Evolutionary conservation across 176 grass and related monocot species (phyloP).

Genomic region (Zizania latifolia): DNA sequence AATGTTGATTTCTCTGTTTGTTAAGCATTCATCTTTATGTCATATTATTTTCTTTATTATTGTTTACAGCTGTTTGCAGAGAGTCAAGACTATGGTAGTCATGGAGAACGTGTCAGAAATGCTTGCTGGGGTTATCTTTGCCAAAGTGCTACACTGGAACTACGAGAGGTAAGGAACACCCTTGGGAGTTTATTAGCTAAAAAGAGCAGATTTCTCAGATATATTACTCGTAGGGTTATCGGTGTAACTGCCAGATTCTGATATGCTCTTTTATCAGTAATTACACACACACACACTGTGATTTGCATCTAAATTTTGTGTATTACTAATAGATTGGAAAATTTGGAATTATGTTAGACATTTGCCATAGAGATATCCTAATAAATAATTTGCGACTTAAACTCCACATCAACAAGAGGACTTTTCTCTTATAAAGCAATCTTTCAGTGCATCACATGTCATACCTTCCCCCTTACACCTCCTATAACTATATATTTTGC

Average conservation of each 20-base stretch:
- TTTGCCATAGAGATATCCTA: slow-evolving; percentile 8
- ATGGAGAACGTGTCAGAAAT: slow-evolving; percentile 89
- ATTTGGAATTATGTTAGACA: neutral
- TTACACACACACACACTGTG: neutral
- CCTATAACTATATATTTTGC: too few relatives aligned
- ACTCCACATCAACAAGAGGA: neutral
- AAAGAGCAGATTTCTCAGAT: slow-evolving; percentile 5
- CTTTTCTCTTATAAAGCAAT: neutral
- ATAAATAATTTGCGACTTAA: neutral
- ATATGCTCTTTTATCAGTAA: neutral
- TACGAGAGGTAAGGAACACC: slow-evolving; percentile 52
- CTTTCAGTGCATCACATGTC: neutral
- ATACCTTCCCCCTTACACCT: too few relatives aligned
- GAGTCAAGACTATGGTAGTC: slow-evolving; percentile 90
- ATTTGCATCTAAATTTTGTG: neutral
- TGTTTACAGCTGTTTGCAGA: slow-evolving; percentile 78
- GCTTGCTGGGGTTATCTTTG: slow-evolving; percentile 99
- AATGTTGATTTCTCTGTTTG: neutral
- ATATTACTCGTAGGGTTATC: neutral
- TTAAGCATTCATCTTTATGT: neutral
- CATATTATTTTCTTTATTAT: neutral
- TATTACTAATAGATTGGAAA: neutral
- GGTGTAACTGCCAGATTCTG: neutral
- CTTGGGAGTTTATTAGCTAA: neutral
- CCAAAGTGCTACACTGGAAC: slow-evolving; percentile 88